Conservation (phyloP, 345 rosid species). For the Arabis hirsuta region DNA sequence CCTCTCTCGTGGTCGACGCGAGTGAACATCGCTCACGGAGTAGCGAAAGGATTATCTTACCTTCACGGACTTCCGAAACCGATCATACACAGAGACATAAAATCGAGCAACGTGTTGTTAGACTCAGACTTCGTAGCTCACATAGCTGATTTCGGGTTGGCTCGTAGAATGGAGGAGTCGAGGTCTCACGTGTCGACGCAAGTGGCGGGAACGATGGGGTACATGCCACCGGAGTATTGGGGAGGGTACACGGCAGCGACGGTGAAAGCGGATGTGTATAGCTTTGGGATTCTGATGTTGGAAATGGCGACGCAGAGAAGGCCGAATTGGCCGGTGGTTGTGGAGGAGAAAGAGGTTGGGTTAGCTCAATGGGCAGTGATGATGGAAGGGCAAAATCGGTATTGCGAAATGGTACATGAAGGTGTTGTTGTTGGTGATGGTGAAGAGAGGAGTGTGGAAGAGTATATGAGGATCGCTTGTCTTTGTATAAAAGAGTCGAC, state of each 20-base stretch:
- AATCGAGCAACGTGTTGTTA: conserved; percentile 77
- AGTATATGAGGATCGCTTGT: conserved; percentile 66
- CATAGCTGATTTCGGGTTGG: conserved; percentile 84
- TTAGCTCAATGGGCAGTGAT: conserved; percentile 61
- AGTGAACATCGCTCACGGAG: conserved; percentile 51
- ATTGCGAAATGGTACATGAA: conserved; percentile 58
- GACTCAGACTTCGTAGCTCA: conserved; percentile 67
- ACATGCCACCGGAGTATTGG: conserved; percentile 96
- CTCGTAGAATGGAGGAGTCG: conserved; percentile 54
- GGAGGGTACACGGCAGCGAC: conserved; percentile 77
- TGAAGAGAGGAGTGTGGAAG: conserved; percentile 44
- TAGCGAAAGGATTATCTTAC: conserved; percentile 74
- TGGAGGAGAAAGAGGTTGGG: conserved; percentile 51
- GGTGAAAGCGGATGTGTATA: conserved; percentile 67
- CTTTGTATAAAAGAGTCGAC: conserved; percentile 53
- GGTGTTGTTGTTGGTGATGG: conserved; percentile 14
- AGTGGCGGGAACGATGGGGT: conserved; percentile 93
- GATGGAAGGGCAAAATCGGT: conserved; percentile 48
- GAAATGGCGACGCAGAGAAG: conserved; percentile 64
- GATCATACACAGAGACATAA: conserved; percentile 85
- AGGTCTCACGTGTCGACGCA: conserved; percentile 89
- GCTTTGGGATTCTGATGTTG: conserved; percentile 83
- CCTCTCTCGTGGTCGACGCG: conserved; percentile 67
- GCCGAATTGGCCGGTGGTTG: conserved; percentile 62
- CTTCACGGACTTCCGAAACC: conserved; percentile 68